phyloP scores from a whole-genome alignment of 129 eudicot species.

The Cynara cardunculus region DNA sequence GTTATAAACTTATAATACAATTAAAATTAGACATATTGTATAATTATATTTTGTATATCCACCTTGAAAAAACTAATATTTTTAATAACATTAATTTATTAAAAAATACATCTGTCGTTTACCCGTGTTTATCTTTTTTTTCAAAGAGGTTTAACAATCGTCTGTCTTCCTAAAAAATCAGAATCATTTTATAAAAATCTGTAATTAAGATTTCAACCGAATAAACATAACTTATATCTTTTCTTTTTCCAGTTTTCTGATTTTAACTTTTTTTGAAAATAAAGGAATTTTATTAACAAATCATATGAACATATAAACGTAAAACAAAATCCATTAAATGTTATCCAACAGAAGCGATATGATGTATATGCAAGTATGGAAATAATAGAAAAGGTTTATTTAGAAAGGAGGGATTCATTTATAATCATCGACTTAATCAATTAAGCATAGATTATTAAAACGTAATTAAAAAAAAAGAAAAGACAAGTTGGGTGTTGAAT shows the following conservation, averaged over 20 bases:
- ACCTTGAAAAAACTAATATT: not conserved
- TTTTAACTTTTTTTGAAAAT: not conserved
- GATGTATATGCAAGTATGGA: not conserved
- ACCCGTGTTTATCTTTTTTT: too few relatives aligned
- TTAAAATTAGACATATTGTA: not conserved
- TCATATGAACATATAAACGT: not conserved
- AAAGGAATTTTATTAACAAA: not conserved
- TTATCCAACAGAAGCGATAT: not conserved
- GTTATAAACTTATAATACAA: not conserved
- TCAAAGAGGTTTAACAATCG: not conserved
- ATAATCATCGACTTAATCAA: not conserved
- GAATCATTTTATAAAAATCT: not conserved
- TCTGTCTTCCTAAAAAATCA: not conserved
- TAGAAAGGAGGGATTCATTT: not conserved
- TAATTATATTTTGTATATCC: not conserved
- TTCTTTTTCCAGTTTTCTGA: not conserved
- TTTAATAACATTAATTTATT: not conserved
- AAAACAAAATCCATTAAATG: not conserved
- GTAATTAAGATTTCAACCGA: not conserved
- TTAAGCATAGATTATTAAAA: not conserved
- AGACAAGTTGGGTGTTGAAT: not conserved
- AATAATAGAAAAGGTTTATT: not conserved
- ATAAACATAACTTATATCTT: not conserved
- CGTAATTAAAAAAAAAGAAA: not conserved
- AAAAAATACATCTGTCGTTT: not conserved